These are phyloP conservation scores for Metschnikowia matae DNA, from an alignment of 805 yeast species.

Conservation along the genomic window DNA sequence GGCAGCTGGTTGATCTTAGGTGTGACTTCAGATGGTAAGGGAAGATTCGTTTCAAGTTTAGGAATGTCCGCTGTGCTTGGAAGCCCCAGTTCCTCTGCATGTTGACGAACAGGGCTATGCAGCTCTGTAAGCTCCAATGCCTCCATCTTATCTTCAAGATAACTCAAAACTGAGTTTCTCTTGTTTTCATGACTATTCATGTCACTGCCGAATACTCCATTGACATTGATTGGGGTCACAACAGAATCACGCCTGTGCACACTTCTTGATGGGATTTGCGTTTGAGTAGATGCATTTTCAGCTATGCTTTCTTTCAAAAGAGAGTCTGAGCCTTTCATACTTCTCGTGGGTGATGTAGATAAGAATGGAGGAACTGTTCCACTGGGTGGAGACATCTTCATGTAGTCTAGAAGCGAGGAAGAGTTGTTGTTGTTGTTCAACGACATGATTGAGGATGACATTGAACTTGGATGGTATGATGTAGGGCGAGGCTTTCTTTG, in stretches of 20 bases:
- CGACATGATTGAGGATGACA: conserved; percentile 26
- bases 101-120: conserved; percentile 22
- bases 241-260: conserved; percentile 26
- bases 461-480: conserved; percentile 70
- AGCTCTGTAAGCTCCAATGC: conserved; percentile 34
- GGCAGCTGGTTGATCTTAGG: conserved; percentile 33
- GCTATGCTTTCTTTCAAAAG: conserved; percentile 20
- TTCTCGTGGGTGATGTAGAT: conserved; percentile 37
- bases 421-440: conserved; percentile 8
- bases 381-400: conserved; percentile 31
- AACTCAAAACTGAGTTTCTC: conserved; percentile 38
- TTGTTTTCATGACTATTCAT: conserved; percentile 27
- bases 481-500: conserved; percentile 74
- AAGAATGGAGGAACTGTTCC: conserved; percentile 32
- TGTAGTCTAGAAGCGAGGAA: conserved; percentile 28
- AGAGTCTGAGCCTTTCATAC: conserved; percentile 26
- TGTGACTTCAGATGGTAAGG: conserved; percentile 16
- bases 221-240: conserved; percentile 42
- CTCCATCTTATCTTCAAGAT: conserved; percentile 44
- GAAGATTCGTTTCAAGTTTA: conserved; percentile 15
- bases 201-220: conserved; percentile 36
- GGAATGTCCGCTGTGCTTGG: conserved; percentile 11
- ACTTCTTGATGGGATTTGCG: conserved; percentile 11
- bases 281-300: conserved; percentile 10
- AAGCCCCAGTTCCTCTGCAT: conserved; percentile 4